Evolutionary conservation across 768 basidiomycete species (phyloP), one percentile per base, ranked within the genome.

Genomic region (Boletellus ananas): DNA sequence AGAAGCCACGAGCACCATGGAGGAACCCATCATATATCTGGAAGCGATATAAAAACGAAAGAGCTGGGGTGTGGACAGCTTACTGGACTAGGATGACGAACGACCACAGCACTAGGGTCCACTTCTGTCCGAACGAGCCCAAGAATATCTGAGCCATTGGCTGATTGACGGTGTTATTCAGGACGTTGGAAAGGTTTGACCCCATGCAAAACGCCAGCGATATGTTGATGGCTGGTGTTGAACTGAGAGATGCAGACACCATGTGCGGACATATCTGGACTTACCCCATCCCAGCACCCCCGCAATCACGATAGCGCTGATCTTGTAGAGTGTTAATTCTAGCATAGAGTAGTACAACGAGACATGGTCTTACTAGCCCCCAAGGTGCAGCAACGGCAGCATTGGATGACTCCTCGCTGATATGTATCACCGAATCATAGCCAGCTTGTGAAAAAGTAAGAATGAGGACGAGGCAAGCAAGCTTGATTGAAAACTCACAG

Each of bases 141-240:
- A 66, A 60, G 48, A 72, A 67, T 25, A 73, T 68, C 43, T 69
- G 58, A 14, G 74, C 74, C 66, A 79, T 70, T 6, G 77, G 78
- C 45, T 79, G 77, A 18, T 34, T 40, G 18, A 53, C 25, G 8
- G 60, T 49, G 20, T 66, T 67, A 27, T 56, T 53, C 43, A 73
- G 51, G 4, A 80, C 57, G 27, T 55, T 57, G 33, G 70, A 58
- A 14, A 80, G 50, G 46, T 81, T 74, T 1, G 63, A 65, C 8
- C 81, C 81, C 79, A 81, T 81, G 61, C 74, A 79, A 55, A 83
- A 79, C 3, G 80, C 72, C 2, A 83, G 63, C 10, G 74, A 57
- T n/a, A 83, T 59, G n/a, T 81, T 77, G 51, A 83, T 72, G 4
- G 70, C 76, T 70, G 58, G 8, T 38, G 27, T 17, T 10, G 23